phyloP scores from a whole-genome alignment of 75 land plant genomes.

The Chamaecyparis obtusa region DNA sequence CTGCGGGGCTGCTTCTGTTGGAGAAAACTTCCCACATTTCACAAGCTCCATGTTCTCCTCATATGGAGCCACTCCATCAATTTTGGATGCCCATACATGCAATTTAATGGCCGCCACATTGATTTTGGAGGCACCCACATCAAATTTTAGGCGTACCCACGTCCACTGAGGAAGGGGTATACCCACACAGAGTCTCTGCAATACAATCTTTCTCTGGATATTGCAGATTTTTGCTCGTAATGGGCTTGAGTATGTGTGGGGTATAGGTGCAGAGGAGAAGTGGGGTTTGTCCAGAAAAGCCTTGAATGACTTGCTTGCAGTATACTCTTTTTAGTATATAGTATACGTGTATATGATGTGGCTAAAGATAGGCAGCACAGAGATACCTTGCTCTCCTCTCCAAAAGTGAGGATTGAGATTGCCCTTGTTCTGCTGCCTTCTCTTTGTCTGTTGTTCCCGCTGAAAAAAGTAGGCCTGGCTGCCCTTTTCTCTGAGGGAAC shows the following conservation, averaged over 20 bases:
- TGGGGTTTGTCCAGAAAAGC: conserved; percentile 7
- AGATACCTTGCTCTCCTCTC: conserved; percentile 7
- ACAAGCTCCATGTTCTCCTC: neutral
- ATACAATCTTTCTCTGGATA: conserved; percentile 7
- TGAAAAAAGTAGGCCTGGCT: neutral
- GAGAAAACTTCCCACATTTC: neutral
- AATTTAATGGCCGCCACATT: neutral
- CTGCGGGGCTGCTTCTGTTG: neutral
- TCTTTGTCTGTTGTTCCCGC: neutral
- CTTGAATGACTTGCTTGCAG: conserved; percentile 4
- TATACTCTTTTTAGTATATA: conserved; percentile 4
- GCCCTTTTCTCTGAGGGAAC: neutral
- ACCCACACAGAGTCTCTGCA: neutral
- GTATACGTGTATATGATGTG: neutral
- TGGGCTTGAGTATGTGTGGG: conserved; percentile 7
- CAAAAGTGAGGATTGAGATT: conserved; percentile 5
- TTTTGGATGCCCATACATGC: neutral
- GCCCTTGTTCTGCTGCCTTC: neutral
- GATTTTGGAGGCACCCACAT: neutral
- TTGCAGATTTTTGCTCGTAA: neutral
- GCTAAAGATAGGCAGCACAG: conserved; percentile 10
- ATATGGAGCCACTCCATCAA: neutral
- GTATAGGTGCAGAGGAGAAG: neutral
- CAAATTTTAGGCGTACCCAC: neutral
- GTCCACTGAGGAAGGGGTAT: neutral